Conservation (phyloP, 805 yeast genomes). For the Cephaloascus albidus region DNA sequence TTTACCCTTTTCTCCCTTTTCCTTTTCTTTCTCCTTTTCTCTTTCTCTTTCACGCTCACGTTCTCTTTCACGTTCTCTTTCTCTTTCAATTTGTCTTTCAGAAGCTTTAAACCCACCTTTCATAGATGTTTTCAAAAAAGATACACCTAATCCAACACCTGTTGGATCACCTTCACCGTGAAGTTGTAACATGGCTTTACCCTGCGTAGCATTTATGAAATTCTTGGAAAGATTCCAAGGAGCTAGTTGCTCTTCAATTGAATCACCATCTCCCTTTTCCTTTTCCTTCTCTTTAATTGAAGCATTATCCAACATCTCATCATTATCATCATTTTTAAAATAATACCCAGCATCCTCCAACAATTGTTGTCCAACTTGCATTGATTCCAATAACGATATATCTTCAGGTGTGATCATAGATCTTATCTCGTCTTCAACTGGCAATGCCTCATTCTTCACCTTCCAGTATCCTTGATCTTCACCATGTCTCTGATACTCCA, state of each 20-base stretch:
- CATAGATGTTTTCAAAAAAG: conserved; percentile 86
- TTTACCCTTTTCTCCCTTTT: conserved; percentile 18
- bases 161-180: conserved; percentile 95
- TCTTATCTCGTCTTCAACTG: conserved; percentile 67
- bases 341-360: conserved; percentile 72
- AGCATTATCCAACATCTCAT: not conserved
- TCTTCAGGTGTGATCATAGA: conserved; percentile 92
- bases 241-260: conserved; percentile 75
- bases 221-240: conserved; percentile 94
- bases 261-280: conserved; percentile 33
- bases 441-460: conserved; percentile 62
- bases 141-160: conserved; percentile 82
- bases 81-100: conserved; percentile 8
- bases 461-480: conserved; percentile 96
- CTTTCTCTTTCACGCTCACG: conserved; percentile 9
- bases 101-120: conserved; percentile 75
- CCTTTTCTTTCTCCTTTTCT: conserved; percentile 11
- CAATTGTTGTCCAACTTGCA: conserved; percentile 88
- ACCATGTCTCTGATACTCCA: conserved; percentile 94
- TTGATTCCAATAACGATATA: conserved; percentile 73
- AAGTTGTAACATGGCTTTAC: conserved; percentile 92
- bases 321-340: conserved; percentile 9
- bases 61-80: conserved; percentile 4
- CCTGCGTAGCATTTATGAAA: conserved; percentile 88
- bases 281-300: conserved; percentile 17